These are phyloP conservation scores for Pisolithus albus DNA, from an alignment of 768 basidiomycete genomes.

Conservation along the genomic window DNA sequence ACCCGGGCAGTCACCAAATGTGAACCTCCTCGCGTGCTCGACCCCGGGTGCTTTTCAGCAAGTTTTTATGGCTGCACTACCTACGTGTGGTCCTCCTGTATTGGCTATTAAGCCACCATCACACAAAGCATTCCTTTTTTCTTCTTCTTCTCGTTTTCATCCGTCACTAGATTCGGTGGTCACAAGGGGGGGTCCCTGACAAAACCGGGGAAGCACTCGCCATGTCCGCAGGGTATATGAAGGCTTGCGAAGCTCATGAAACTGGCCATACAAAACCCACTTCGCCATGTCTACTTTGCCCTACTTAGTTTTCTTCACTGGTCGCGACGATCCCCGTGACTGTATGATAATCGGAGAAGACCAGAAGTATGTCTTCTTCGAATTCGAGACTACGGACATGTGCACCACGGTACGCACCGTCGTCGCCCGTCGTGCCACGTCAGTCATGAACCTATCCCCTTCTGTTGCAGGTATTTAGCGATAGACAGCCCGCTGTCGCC, in stretches of 20 bases:
- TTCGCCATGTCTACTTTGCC: slow-evolving; percentile 30
- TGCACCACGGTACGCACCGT: slow-evolving; percentile 29
- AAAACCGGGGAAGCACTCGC: slow-evolving; percentile 21
- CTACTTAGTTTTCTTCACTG: slow-evolving; percentile 63
- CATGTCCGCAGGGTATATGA: slow-evolving; percentile 23
- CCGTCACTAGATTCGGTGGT: slow-evolving; percentile 48
- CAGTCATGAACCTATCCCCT: slow-evolving; percentile 29
- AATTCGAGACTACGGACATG: slow-evolving; percentile 47
- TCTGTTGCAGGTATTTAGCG: slow-evolving; percentile 27
- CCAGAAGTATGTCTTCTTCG: slow-evolving; percentile 51
- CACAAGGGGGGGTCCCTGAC: slow-evolving; percentile 16
- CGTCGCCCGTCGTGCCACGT: slow-evolving; percentile 5
- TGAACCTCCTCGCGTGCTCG: background rate
- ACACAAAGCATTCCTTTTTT: slow-evolving; percentile 32
- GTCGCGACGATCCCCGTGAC: slow-evolving; percentile 58
- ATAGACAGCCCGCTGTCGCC: slow-evolving; percentile 47
- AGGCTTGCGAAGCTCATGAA: slow-evolving; percentile 9
- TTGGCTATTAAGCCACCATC: slow-evolving; percentile 37
- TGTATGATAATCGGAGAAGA: slow-evolving; percentile 65
- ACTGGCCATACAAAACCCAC: slow-evolving; percentile 1
- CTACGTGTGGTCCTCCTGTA: slow-evolving; percentile 27
- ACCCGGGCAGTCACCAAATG: slow-evolving; percentile 1
- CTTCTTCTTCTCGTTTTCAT: slow-evolving; percentile 38
- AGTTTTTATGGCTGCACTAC: slow-evolving; percentile 7
- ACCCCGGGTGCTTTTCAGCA: slow-evolving; percentile 12